Conservation (phyloP, 1,284 basidiomycete genomes). For the Trichosporon sp. region DNA sequence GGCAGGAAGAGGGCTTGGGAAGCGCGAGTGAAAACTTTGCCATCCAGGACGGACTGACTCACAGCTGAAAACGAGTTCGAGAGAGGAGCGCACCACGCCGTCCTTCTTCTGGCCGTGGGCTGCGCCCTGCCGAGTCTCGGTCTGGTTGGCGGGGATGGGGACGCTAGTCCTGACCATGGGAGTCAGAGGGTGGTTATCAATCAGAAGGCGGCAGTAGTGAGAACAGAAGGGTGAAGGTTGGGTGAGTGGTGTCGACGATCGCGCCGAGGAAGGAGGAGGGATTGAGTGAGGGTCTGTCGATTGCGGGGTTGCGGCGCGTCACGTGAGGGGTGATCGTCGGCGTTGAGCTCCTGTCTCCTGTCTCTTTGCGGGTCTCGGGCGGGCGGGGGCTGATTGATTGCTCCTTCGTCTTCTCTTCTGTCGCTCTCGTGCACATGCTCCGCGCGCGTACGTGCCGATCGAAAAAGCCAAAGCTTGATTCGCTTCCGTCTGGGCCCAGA, state of each 20-base stretch:
- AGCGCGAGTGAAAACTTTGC: not conserved
- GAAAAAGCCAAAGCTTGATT: not conserved
- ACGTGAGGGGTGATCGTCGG: not conserved
- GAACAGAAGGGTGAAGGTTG: not conserved
- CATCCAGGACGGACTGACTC: constrained; percentile 10
- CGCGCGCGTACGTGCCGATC: too few relatives aligned
- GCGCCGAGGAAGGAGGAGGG: too few relatives aligned
- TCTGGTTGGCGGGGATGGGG: constrained; percentile 10
- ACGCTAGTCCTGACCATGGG: constrained; percentile 12
- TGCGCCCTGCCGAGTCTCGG: not conserved
- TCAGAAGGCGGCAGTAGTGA: not conserved
- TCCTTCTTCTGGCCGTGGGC: not conserved
- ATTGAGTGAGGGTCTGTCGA: not conserved
- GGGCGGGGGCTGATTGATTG: too few relatives aligned
- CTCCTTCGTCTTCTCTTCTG: not conserved
- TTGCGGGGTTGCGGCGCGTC: not conserved
- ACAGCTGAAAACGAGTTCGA: constrained; percentile 49
- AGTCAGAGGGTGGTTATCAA: not conserved
- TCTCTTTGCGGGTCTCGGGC: too few relatives aligned
- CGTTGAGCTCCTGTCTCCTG: too few relatives aligned
- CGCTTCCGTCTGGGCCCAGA: not conserved
- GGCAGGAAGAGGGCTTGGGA: not conserved
- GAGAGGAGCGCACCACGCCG: constrained; percentile 36
- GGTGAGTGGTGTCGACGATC: not conserved
- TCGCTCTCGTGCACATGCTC: too few relatives aligned